Evolutionary conservation across 1,284 basidiomycete species (phyloP), one percentile per base, ranked within the genome.

Genomic region (Sanghuangporus sanghuang): DNA sequence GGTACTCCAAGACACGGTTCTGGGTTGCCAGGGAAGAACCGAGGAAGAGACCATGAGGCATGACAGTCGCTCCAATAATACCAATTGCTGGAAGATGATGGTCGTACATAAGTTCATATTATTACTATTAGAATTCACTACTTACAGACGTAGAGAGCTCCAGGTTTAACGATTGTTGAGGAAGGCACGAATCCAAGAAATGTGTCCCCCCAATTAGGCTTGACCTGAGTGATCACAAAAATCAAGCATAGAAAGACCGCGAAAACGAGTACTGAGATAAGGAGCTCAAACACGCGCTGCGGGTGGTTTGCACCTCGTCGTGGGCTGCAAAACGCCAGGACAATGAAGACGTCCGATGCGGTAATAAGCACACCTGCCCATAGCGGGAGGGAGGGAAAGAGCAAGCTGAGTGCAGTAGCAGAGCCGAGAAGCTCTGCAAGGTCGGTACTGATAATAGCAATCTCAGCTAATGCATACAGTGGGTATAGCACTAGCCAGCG

Each of bases 21-120:
- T 95, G 88, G 0, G 90, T 92, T 2, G 92, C 89, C 23, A 96
- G 81, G 40, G 90, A 86, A 2, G 92, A 94, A 8, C 95, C 95
- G 6, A 97, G 80, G 78, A 94, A 96, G 21, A 98, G 81, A 52
- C 90, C 89, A 73, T 98, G 96, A 0, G 96, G 95, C 95, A 88
- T 95, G 49, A 93, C 86, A 0, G 92, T 93, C 1, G 92, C 90
- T 18, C 92, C 91, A 7, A 92, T 72, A 65, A 93, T 88, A 59
- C 93, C 92, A 52, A 93, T 89, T 18, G 91, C 90, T 92, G 69
- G 32, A 63, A 49, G 46, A 58, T 66, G n/a, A 55, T 60, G 50
- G 66, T 32, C 70, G 57, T n/a, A 63, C 53, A 18, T 18, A 23
- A 50, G 63, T 58, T 14, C 8, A 32, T 3, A 5, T 32, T 48